Evolutionary conservation across 805 yeast genomes (phyloP), one percentile per base, ranked within the genome.

Genomic region (Candida wancherniae): DNA sequence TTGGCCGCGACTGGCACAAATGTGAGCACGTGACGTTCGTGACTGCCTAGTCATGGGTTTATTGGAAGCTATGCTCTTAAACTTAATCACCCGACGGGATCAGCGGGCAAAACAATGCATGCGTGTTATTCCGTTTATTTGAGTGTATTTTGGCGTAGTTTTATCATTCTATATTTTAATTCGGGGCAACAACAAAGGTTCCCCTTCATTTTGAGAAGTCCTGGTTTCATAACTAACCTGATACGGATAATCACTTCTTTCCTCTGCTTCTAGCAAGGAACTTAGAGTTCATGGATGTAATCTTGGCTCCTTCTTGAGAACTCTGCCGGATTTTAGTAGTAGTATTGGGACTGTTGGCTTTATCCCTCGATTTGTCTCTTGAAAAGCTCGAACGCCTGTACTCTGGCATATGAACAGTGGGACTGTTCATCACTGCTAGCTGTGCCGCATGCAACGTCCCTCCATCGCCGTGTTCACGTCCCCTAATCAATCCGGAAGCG

Each of bases 221-320:
- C n/a, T n/a, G n/a, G n/a, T n/a, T n/a, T n/a, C n/a, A n/a, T n/a
- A n/a, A n/a, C n/a, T n/a, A n/a, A n/a, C n/a, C n/a, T n/a, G n/a
- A n/a, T n/a, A n/a, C n/a, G n/a, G n/a, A n/a, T n/a, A n/a, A 13
- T 33, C 42, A 56, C 48, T 61, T 68, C 33, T 61, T 68, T 39
- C 77, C 55, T 14, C 64, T 61, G 30, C 77, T 71, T 46, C 84
- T 57, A 4, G 83, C 78, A 36, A 79, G 54, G 27, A 80, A 61
- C 45, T 73, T 74, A 5, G 84, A 78, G 49, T 75, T 77, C 71
- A 71, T 61, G 10, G 76, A 60, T 3, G 82, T 75, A 13, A 77
- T 65, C 48, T 57, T 28, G 52, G 24, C 29, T 5, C 40, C 41
- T 18, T 33, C 36, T 20, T 19, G 22, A 19, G 21, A 11, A 17